phyloP scores from a whole-genome alignment of 495 filamentous ascomycete genomes.

The Aspergillus steynii region DNA sequence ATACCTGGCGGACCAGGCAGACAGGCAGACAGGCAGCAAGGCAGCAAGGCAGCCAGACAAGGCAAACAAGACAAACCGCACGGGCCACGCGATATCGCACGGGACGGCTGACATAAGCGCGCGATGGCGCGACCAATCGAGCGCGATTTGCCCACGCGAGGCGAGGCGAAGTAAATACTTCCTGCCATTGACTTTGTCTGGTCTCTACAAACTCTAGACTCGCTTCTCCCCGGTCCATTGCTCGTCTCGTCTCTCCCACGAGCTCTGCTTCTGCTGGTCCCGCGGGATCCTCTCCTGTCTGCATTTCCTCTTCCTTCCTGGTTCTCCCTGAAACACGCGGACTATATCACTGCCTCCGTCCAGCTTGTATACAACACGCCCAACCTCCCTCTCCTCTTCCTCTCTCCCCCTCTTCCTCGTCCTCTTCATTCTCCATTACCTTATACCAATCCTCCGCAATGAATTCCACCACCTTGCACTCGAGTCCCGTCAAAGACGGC shows the following conservation, averaged over 20 bases:
- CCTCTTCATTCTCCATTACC: constrained; percentile 8
- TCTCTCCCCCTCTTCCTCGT: constrained; percentile 2
- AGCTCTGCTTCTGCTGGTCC: background rate
- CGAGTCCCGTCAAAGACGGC: constrained; percentile 45
- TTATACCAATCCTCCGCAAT: constrained; percentile 21
- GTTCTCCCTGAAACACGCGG: background rate
- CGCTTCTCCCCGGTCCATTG: background rate
- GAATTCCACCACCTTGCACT: constrained; percentile 28
- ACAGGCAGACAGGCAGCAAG: background rate
- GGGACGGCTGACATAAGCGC: background rate
- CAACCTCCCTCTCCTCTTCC: constrained; percentile 5
- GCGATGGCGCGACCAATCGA: background rate
- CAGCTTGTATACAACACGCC: constrained; percentile 9
- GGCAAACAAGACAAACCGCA: background rate
- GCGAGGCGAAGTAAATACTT: background rate
- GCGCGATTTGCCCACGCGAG: background rate
- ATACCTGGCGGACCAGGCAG: too few relatives aligned
- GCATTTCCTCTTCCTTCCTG: background rate
- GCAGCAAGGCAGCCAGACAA: background rate
- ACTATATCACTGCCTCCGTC: background rate
- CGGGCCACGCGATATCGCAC: background rate
- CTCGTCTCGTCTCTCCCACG: background rate
- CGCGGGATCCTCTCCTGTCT: background rate
- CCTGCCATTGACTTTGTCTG: too few relatives aligned
- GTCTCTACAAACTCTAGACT: too few relatives aligned